Base-by-base conservation (phyloP, 257 asterid genomes). In the Lavandula angustifolia region DNA sequence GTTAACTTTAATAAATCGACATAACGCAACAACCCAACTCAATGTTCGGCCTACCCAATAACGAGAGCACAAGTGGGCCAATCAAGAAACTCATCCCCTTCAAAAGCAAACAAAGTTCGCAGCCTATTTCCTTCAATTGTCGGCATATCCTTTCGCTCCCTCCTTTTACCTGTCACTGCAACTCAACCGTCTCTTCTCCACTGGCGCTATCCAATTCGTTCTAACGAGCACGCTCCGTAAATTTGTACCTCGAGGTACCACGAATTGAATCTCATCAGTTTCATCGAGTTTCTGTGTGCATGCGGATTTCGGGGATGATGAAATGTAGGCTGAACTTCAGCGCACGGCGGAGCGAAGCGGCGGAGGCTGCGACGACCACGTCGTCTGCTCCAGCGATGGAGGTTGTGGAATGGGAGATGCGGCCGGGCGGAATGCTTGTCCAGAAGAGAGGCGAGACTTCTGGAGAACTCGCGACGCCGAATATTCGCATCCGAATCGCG, bases 351-450 rank as follows among this genome's bases (percentile, higher is more conserved):
- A 52, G 67, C 40, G 82, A 73, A 5, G 54, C 58, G 1, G 71
- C 60, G 4, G 83, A 47, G 13, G 51, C 68, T 41, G 35, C 76
- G 37, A 18, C 79, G 3, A 60, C 74, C 54, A 29, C 77, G 55
- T 38, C 82, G 27, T 44, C 75, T 3, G 63, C 47, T 37, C 41
- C 55, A 10, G 38, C 54, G 3, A 81, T 72, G 5, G 86, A 77
- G 12, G 82, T 68, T n/a, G 82, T 78, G 7, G 79, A 76, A 66
- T 86, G 91, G 81, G 95, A 86, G 76, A 69, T 76, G 85, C 74
- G 91, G 16, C 95, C 95, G 0, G 83, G 95, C 7, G 91, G 95
- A 47, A 81, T 86, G 95, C 80, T 86, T 59, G 95, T 86, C 49
- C 95, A 86, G 84, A 80, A 73, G 70, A 62, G 95, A 32, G 58